Percentiles rank a stretch among this genome's conserved stretches.
phyloP scores from a whole-genome alignment of 163 green algal genomes.

The Volvox carteri region DNA sequence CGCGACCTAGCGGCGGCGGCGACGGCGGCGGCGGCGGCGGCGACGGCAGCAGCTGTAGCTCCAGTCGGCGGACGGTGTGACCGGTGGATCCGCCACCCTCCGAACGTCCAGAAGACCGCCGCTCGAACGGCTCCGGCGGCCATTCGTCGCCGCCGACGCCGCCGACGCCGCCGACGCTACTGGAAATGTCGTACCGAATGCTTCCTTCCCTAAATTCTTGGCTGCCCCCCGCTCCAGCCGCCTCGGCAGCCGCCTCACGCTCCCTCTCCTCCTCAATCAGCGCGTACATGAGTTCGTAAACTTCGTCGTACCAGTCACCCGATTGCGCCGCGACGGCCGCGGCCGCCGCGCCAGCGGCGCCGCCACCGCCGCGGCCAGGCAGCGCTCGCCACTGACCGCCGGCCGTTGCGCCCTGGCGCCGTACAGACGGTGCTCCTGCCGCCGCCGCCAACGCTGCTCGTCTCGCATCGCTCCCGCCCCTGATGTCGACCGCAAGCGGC shows the following conservation, averaged over 20 bases:
- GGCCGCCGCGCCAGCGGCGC: neutral
- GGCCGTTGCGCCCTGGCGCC: neutral
- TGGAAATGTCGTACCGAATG: too few relatives aligned
- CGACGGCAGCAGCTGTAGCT: neutral
- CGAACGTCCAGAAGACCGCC: neutral
- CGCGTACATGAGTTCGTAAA: slow-evolving; percentile 36
- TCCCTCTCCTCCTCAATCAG: slow-evolving; percentile 30
- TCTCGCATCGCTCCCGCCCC: neutral
- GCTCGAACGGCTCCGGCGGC: neutral
- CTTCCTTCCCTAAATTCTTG: neutral
- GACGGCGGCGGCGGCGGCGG: neutral
- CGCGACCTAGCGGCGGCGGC: neutral
- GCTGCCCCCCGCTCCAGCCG: neutral
- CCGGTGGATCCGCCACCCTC: neutral
- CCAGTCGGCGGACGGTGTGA: neutral
- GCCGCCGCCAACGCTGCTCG: neutral
- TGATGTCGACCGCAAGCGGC: neutral
- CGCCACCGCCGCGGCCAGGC: neutral
- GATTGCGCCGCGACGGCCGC: neutral
- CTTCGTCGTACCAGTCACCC: slow-evolving; percentile 40
- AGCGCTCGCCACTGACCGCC: neutral
- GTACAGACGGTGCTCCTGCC: neutral
- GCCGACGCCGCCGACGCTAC: neutral
- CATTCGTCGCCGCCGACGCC: neutral
- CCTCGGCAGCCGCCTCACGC: neutral